Evolutionary conservation across 2,329 filamentous ascomycete species (phyloP).

Genomic region (Rhynchosporium secalis): DNA sequence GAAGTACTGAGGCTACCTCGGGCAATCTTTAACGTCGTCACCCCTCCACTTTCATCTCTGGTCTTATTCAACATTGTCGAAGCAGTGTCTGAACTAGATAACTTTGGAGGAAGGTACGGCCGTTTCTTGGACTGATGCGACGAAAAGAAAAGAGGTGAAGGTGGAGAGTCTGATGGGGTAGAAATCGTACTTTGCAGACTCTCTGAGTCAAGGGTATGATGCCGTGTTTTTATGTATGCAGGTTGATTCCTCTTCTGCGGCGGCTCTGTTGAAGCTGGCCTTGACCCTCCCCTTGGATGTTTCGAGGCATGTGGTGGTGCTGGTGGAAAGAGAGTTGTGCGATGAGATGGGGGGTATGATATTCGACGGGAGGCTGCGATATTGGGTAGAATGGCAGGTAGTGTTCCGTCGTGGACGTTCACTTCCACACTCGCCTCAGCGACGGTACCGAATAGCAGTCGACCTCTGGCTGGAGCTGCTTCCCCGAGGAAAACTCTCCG

Average conservation of each 20-base stretch:
- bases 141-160: conserved; percentile 55
- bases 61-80: conserved; percentile 33
- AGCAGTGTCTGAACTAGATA: conserved; percentile 26
- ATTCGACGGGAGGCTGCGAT: conserved; percentile 15
- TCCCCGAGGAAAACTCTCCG: conserved; percentile 1
- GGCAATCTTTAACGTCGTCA: conserved; percentile 58
- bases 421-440: not conserved
- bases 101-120: conserved; percentile 45
- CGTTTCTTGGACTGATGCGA: conserved; percentile 46
- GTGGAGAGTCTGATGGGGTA: conserved; percentile 35
- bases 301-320: conserved; percentile 29
- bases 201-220: conserved; percentile 42
- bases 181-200: conserved; percentile 32
- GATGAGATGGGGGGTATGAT: conserved; percentile 13
- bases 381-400: not conserved
- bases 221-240: conserved; percentile 33
- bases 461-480: not conserved
- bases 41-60: conserved; percentile 33
- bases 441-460: not conserved
- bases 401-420: not conserved
- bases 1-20: conserved; percentile 52
- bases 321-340: not conserved
- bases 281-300: conserved; percentile 26
- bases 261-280: conserved; percentile 28
- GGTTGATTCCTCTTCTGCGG: conserved; percentile 36